Conservation (phyloP, 1,284 basidiomycete genomes). For the Vanrija humicola region DNA sequence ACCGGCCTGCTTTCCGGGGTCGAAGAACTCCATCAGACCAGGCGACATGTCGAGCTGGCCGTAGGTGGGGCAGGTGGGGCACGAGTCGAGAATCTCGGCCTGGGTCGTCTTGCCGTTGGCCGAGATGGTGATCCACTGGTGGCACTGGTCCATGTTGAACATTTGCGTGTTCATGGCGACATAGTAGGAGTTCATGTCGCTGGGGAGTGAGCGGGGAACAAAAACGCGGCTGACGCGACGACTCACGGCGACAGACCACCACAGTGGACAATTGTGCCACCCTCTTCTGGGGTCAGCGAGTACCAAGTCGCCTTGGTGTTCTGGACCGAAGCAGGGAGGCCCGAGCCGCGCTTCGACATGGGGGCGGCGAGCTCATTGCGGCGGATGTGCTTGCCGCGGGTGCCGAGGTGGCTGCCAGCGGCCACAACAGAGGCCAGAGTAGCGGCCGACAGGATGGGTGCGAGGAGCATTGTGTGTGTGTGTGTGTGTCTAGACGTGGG, state of each 20-base stretch:
- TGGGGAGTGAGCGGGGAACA: too few relatives aligned
- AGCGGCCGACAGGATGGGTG: too few relatives aligned
- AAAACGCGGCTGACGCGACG: too few relatives aligned
- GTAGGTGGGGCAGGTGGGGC: conserved; percentile 39
- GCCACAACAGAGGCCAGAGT: conserved; percentile 15
- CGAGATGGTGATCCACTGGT: conserved; percentile 60
- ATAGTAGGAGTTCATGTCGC: not conserved
- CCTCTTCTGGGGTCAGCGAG: not conserved
- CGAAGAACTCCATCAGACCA: conserved; percentile 58
- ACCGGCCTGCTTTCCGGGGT: not conserved
- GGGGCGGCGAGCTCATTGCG: too few relatives aligned
- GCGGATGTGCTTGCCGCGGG: too few relatives aligned
- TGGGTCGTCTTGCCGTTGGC: conserved; percentile 60
- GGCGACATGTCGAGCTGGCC: conserved; percentile 72
- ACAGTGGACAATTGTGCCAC: not conserved
- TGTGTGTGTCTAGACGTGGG: too few relatives aligned
- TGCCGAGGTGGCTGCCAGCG: too few relatives aligned
- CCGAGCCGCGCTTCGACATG: not conserved
- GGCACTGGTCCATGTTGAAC: conserved; percentile 51
- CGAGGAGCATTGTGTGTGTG: too few relatives aligned
- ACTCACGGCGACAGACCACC: not conserved
- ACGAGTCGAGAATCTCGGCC: conserved; percentile 64
- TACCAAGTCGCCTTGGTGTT: not conserved
- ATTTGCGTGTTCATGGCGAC: not conserved
- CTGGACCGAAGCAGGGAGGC: not conserved